A percentile compares a stretch with the other conserved stretches of the same genome.
phyloP scores from a whole-genome alignment of 768 basidiomycete genomes.

The Mrakia blollopis region DNA sequence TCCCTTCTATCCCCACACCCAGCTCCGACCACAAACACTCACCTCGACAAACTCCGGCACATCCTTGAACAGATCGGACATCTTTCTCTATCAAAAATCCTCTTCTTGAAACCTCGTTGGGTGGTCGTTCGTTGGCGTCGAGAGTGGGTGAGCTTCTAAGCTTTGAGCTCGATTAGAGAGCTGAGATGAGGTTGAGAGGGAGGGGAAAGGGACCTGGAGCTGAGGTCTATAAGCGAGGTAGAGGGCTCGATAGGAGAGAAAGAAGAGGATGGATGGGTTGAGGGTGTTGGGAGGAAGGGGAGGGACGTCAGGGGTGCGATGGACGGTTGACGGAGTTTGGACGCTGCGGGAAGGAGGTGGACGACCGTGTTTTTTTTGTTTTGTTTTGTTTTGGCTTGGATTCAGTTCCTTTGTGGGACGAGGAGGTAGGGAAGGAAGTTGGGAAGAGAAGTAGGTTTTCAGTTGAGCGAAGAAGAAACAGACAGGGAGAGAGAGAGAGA shows the following conservation, averaged over 20 bases:
- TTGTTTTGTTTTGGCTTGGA: too few species aligned
- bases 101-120: too few species aligned
- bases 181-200: background rate
- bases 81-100: constrained; percentile 20
- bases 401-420: too few species aligned
- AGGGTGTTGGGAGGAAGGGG: too few species aligned
- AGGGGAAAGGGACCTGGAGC: background rate
- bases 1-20: background rate
- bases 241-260: background rate
- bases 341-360: too few species aligned
- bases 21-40: constrained; percentile 33
- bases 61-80: constrained; percentile 57
- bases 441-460: too few species aligned
- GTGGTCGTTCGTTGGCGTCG: background rate
- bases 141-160: background rate
- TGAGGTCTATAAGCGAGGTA: background rate
- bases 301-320: background rate
- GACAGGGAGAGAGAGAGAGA: too few species aligned
- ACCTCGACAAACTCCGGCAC: constrained; percentile 97
- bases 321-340: background rate
- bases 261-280: background rate
- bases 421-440: too few species aligned
- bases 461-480: too few species aligned
- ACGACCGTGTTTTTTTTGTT: too few species aligned
- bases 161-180: background rate